These are phyloP conservation scores for Hypoxylon sp. DNA, from an alignment of 2,329 filamentous ascomycete genomes.

Conservation along the genomic window DNA sequence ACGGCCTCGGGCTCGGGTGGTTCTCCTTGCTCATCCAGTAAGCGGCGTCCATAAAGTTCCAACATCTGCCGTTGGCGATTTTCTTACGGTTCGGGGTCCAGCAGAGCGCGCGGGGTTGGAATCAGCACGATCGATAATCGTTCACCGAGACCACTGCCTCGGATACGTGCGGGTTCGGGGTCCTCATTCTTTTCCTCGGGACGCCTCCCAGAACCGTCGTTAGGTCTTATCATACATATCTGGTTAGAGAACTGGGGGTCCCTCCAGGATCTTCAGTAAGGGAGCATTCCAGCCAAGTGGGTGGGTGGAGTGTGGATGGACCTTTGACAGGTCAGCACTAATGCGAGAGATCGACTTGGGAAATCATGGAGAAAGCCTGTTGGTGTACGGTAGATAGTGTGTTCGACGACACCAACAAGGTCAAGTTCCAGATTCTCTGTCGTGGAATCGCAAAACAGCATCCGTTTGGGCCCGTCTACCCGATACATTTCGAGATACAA, in stretches of 20 bases:
- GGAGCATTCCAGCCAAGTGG: slow-evolving; percentile 22
- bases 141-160: slow-evolving; percentile 1
- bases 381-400: slow-evolving; percentile 3
- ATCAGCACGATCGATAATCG: slow-evolving; percentile 9
- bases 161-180: slow-evolving; percentile 19
- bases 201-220: background rate
- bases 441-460: slow-evolving; percentile 9
- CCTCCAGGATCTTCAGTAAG: background rate
- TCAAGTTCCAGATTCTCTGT: slow-evolving; percentile 6
- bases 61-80: slow-evolving; percentile 9
- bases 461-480: slow-evolving; percentile 2
- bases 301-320: slow-evolving; percentile 21
- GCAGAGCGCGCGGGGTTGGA: background rate
- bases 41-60: slow-evolving; percentile 1
- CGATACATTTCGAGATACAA: background rate
- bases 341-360: slow-evolving; percentile 39
- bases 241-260: background rate
- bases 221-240: slow-evolving; percentile 6
- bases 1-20: slow-evolving; percentile 17
- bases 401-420: slow-evolving; percentile 1
- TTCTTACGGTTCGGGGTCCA: background rate
- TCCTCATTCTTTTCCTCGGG: background rate
- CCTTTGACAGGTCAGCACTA: slow-evolving; percentile 34
- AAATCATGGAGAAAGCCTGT: slow-evolving; percentile 25
- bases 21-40: slow-evolving; percentile 23